phyloP scores from a whole-genome alignment of 2,329 filamentous ascomycete species.

The Gremmenia infestans region DNA sequence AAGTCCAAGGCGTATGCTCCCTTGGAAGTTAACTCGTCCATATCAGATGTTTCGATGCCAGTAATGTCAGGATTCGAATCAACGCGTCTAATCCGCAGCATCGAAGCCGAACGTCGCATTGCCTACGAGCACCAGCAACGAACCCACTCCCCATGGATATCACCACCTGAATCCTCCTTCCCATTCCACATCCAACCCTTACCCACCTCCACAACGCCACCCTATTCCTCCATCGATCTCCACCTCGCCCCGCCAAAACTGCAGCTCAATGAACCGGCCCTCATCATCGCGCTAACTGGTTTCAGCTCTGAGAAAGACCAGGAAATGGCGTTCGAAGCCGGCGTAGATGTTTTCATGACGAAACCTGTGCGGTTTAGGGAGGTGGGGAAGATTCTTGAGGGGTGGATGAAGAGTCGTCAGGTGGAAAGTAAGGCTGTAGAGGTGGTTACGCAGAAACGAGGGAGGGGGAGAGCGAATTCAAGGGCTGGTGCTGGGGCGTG shows the following conservation, averaged over 20 bases:
- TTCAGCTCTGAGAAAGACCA: constrained; percentile 44
- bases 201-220: background rate
- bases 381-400: constrained; percentile 20
- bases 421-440: background rate
- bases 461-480: too few relatives aligned
- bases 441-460: too few relatives aligned
- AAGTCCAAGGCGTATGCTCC: background rate
- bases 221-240: constrained; percentile 1
- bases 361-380: constrained; percentile 39
- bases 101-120: constrained; percentile 33
- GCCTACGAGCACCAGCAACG: constrained; percentile 18
- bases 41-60: constrained; percentile 49
- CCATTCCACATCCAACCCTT: constrained; percentile 2
- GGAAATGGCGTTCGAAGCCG: constrained; percentile 44
- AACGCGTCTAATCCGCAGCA: constrained; percentile 42
- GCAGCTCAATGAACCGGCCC: constrained; percentile 27
- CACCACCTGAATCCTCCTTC: background rate
- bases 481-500: too few relatives aligned
- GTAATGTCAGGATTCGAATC: constrained; percentile 46
- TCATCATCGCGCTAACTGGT: constrained; percentile 48
- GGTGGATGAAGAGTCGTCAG: constrained; percentile 9
- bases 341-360: constrained; percentile 49
- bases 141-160: constrained; percentile 8
- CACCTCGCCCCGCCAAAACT: constrained; percentile 31
- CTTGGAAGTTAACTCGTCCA: constrained; percentile 26